phyloP scores from a whole-genome alignment of 2,329 filamentous ascomycete genomes.

The Talaromyces sp. region DNA sequence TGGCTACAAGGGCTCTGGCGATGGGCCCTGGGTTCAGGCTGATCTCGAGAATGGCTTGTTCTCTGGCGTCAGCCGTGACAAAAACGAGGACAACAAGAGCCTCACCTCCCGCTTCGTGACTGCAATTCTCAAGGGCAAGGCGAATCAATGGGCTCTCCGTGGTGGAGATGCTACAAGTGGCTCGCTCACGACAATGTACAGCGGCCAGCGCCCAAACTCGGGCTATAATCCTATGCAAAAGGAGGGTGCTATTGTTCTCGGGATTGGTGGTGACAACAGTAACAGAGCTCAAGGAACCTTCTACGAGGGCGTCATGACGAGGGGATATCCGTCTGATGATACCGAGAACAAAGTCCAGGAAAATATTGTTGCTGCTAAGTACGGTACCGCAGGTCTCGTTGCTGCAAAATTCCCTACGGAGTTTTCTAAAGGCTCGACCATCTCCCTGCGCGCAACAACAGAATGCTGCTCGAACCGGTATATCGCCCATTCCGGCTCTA shows the following conservation, averaged over 20 bases:
- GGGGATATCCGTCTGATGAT: conserved; percentile 5
- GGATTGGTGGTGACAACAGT: conserved; percentile 10
- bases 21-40: conserved; percentile 8
- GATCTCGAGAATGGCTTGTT: conserved; percentile 10
- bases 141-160: conserved; percentile 6
- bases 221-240: conserved; percentile 9
- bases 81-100: not conserved
- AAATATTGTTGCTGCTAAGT: conserved; percentile 7
- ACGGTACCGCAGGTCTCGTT: not conserved
- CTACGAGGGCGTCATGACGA: conserved; percentile 11
- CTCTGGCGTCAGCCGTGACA: not conserved
- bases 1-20: not conserved
- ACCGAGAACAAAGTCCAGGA: conserved; percentile 8
- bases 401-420: not conserved
- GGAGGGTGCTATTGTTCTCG: conserved; percentile 9
- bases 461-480: not conserved
- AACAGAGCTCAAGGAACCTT: conserved; percentile 8
- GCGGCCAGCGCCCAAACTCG: not conserved
- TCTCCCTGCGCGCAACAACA: conserved; percentile 8
- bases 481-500: conserved; percentile 4
- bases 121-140: conserved; percentile 9
- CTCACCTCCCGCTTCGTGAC: conserved; percentile 8
- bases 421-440: not conserved
- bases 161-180: conserved; percentile 7
- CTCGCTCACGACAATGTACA: conserved; percentile 2